Evolutionary conservation across 495 filamentous ascomycete species (phyloP), one percentile per base, ranked within the genome.

Genomic region (Sporormia fimetaria): DNA sequence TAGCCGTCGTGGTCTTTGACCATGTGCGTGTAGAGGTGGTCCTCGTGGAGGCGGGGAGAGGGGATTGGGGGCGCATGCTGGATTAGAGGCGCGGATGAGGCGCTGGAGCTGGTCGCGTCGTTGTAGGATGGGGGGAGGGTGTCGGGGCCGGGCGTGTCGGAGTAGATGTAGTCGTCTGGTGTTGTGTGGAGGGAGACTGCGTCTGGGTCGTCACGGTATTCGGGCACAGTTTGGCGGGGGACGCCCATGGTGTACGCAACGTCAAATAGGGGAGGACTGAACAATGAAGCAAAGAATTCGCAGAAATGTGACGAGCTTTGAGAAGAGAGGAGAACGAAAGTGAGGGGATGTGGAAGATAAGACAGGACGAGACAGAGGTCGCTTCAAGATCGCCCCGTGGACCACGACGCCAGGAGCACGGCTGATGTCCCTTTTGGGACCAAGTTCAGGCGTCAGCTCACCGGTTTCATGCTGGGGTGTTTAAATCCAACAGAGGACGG

Each of bases 101-200:
- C 17, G 17, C 35, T 44, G 5, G 30, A 39, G 20, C 38, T 43
- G 24, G 50, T 42, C 33, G 42, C 46, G 32, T 59, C 56, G 28
- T 42, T 34, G 40, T 59, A 59, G 18, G 56, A 49, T 6, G 56
- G 56, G 7, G 51, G 56, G 3, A 55, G 27, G 7, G 42, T 47
- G 17, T 41, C 30, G 26, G 47, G 50, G 22, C 55, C 50, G 24
- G 54, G 54, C 5, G 47, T 44, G 29, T 59, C 56, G 27, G 54
- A 49, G 47, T 59, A 59, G 8, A 39, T 40, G 45, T 57, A 59
- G 26, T 59, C 56, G 27, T 51, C 47, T 8, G 44, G 50, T 1
- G 53, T 56, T 2, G 56, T 59, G 36, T 57, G 56, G 21, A 59
- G 24, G 2, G 56, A 59, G 1, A 57, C 35, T 9, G 54, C 42